Conservation (phyloP, 2,329 filamentous ascomycete species). For the Neofusicoccum sp. region DNA sequence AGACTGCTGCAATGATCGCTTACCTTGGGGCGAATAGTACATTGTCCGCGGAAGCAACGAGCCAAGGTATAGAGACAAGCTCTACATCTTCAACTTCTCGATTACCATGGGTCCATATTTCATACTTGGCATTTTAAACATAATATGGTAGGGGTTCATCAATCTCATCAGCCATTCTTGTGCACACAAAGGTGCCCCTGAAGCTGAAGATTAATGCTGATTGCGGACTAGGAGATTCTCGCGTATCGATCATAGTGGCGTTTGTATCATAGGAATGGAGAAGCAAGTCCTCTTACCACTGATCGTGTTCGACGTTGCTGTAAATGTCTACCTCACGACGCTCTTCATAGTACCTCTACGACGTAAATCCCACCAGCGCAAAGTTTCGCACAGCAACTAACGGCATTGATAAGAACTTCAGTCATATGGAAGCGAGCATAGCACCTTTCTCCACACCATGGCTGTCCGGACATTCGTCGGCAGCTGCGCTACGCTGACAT, state of each 20-base stretch:
- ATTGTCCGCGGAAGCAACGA: constrained; percentile 2
- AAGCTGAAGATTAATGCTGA: not conserved
- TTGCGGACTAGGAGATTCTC: not conserved
- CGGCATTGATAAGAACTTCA: not conserved
- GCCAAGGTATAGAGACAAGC: not conserved
- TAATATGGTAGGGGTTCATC: not conserved
- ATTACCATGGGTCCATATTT: not conserved
- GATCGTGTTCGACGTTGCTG: constrained; percentile 59
- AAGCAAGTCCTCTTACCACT: constrained; percentile 59
- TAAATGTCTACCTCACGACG: constrained; percentile 62
- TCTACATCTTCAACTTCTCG: not conserved
- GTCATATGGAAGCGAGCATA: not conserved
- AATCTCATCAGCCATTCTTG: not conserved
- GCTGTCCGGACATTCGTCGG: constrained; percentile 12
- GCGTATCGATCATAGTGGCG: constrained; percentile 8
- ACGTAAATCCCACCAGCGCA: constrained; percentile 18
- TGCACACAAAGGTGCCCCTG: not conserved
- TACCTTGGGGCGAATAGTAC: not conserved
- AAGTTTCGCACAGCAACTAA: not conserved
- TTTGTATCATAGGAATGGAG: constrained; percentile 62
- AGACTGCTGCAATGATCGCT: not conserved
- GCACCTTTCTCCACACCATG: not conserved
- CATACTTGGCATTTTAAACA: constrained; percentile 8
- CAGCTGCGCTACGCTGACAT: not conserved
- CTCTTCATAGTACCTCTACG: constrained; percentile 61